These are phyloP conservation scores for Fusarium brevicatenulatum DNA, from an alignment of 2,329 filamentous ascomycete genomes.

Conservation along the genomic window DNA sequence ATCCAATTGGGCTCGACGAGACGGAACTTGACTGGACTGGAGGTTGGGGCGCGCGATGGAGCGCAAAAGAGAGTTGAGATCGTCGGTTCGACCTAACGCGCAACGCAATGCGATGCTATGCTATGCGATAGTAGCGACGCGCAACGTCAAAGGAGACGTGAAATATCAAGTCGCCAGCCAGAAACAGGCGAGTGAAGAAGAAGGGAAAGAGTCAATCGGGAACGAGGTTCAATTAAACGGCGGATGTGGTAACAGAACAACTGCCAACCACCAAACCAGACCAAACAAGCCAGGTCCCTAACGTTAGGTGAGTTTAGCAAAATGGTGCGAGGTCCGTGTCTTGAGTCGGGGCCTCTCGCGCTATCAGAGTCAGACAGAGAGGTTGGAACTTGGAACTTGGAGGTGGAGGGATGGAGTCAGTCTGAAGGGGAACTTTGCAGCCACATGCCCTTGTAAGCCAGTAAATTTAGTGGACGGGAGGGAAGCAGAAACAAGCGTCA, in stretches of 20 bases:
- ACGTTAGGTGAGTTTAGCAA: not conserved
- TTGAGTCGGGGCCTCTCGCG: slow-evolving; percentile 42
- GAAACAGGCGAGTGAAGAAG: slow-evolving; percentile 32
- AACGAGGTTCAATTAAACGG: slow-evolving; percentile 33
- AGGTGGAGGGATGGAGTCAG: slow-evolving; percentile 2
- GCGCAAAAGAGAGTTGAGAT: slow-evolving; percentile 16
- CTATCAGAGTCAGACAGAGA: slow-evolving; percentile 25
- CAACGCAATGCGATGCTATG: slow-evolving; percentile 2
- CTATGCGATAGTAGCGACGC: slow-evolving; percentile 16
- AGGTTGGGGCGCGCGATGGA: slow-evolving; percentile 23
- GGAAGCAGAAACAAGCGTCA: slow-evolving; percentile 28
- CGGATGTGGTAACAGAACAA: slow-evolving; percentile 5
- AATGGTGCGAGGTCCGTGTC: slow-evolving; percentile 42
- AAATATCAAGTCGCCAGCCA: slow-evolving; percentile 27
- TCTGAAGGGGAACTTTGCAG: slow-evolving; percentile 19
- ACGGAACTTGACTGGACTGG: slow-evolving; percentile 23
- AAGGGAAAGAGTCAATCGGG: slow-evolving; percentile 8
- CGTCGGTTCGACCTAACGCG: slow-evolving; percentile 19
- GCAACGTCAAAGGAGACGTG: slow-evolving; percentile 19
- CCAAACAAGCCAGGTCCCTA: slow-evolving; percentile 9
- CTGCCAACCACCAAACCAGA: not conserved
- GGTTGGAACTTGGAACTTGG: not conserved
- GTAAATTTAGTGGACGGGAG: slow-evolving; percentile 24
- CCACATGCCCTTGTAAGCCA: slow-evolving; percentile 1
- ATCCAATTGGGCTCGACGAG: slow-evolving; percentile 12